Conservation (phyloP, 1,139 yeast genomes). For the Scheffersomyces lignicola region DNA sequence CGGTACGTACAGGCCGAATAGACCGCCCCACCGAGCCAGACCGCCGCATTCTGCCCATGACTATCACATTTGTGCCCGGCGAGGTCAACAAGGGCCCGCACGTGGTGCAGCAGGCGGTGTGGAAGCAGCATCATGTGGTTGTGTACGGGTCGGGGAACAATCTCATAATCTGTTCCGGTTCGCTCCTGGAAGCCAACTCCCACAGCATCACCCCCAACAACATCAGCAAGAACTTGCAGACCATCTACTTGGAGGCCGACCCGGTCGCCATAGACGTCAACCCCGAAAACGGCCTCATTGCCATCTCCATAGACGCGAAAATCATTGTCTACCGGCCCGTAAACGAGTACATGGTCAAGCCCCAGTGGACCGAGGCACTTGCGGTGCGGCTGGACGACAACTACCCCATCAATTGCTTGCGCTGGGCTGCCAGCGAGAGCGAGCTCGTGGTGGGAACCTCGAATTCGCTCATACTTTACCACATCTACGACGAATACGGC, state of each 20-base stretch:
- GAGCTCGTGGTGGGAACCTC: constrained; percentile 67
- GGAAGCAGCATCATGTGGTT: constrained; percentile 68
- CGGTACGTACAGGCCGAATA: too few species aligned
- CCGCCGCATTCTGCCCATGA: too few species aligned
- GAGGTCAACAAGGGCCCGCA: constrained; percentile 64
- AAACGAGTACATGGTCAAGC: constrained; percentile 42
- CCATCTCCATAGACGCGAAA: constrained; percentile 39
- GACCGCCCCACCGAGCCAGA: too few species aligned
- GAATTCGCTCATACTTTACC: constrained; percentile 52
- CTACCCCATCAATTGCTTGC: constrained; percentile 45
- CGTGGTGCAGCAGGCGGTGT: constrained; percentile 60
- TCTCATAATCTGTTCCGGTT: constrained; percentile 51
- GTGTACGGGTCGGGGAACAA: constrained; percentile 90
- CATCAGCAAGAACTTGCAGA: constrained; percentile 56
- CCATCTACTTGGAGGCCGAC: constrained; percentile 69
- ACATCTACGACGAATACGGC: constrained; percentile 48
- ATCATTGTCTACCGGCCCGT: constrained; percentile 44
- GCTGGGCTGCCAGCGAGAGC: constrained; percentile 63
- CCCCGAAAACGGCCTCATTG: constrained; percentile 54
- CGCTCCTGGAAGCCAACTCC: constrained; percentile 12
- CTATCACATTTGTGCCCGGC: constrained; percentile 78
- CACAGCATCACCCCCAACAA: constrained; percentile 11
- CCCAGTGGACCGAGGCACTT: constrained; percentile 48
- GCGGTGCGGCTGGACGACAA: constrained; percentile 23
- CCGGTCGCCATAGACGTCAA: constrained; percentile 68